Evolutionary conservation across 2,329 filamentous ascomycete genomes (phyloP).

Genomic region (Elsinoe ampelina): DNA sequence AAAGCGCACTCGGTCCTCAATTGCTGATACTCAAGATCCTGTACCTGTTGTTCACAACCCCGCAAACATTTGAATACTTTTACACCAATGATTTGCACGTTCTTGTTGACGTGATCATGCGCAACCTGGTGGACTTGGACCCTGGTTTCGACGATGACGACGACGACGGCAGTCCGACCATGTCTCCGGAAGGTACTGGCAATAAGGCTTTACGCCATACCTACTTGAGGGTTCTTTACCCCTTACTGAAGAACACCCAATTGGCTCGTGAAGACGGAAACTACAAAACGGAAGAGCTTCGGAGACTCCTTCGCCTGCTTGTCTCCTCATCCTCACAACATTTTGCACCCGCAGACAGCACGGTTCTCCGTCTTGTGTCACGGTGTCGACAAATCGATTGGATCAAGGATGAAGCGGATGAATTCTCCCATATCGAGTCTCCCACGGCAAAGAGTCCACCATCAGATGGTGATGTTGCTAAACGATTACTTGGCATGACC

Average conservation of each 20-base stretch:
- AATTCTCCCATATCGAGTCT: conserved; percentile 19
- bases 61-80: conserved; percentile 90
- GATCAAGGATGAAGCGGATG: conserved; percentile 28
- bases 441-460: conserved; percentile 18
- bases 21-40: conserved; percentile 92
- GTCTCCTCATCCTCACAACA: conserved; percentile 42
- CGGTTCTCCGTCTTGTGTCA: conserved; percentile 65
- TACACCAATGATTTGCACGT: conserved; percentile 96
- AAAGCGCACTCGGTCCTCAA: conserved; percentile 86
- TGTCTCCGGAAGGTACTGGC: conserved; percentile 21
- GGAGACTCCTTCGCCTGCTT: conserved; percentile 65
- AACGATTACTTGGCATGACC: conserved; percentile 61
- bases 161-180: conserved; percentile 23
- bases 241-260: conserved; percentile 83
- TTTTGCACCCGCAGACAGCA: conserved; percentile 73
- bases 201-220: conserved; percentile 65
- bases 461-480: conserved; percentile 27
- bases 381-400: conserved; percentile 47
- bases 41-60: conserved; percentile 89
- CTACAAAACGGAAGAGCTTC: conserved; percentile 83
- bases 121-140: conserved; percentile 91
- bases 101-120: conserved; percentile 87
- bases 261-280: conserved; percentile 67
- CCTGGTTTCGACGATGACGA: conserved; percentile 52
- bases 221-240: conserved; percentile 86